A percentile compares a stretch with the other conserved stretches of the same genome.
These are phyloP conservation scores for Alternaria panax DNA, from an alignment of 2,329 filamentous ascomycete genomes.

Conservation along the genomic window DNA sequence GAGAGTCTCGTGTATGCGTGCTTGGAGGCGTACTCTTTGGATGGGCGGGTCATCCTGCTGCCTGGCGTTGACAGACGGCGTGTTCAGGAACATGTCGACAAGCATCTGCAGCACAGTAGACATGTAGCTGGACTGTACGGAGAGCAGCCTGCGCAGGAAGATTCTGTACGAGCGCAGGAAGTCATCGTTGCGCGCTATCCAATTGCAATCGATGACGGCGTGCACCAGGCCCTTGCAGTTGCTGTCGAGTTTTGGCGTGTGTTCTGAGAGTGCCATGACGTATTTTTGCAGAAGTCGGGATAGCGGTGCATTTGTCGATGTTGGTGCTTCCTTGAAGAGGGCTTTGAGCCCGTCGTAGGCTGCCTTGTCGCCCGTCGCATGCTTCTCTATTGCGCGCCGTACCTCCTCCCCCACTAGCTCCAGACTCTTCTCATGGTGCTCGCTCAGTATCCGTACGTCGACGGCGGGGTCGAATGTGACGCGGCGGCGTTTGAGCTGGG, in stretches of 20 bases:
- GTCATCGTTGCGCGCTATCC: conserved; percentile 67
- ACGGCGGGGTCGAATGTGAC: conserved; percentile 60
- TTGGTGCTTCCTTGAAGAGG: conserved; percentile 59
- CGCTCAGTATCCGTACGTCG: conserved; percentile 53
- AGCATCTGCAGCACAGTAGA: conserved; percentile 79
- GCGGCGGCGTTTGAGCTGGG: conserved; percentile 54
- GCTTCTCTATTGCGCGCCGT: conserved; percentile 63
- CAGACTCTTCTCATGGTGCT: conserved; percentile 61
- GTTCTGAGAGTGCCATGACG: conserved; percentile 64
- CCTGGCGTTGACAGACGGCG: conserved; percentile 63
- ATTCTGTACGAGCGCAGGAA: conserved; percentile 65
- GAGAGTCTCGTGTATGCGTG: conserved; percentile 77
- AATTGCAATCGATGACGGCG: conserved; percentile 65
- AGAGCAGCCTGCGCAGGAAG: conserved; percentile 71
- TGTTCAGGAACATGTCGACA: conserved; percentile 74
- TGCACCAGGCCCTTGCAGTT: conserved; percentile 66
- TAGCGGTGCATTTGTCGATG: conserved; percentile 59
- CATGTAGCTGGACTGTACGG: conserved; percentile 82
- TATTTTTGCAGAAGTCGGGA: conserved; percentile 64
- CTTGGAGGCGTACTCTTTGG: conserved; percentile 69
- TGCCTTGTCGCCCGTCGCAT: conserved; percentile 61
- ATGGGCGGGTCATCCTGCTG: conserved; percentile 66
- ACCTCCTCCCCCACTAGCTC: conserved; percentile 69
- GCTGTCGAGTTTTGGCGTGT: conserved; percentile 62
- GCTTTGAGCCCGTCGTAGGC: conserved; percentile 65